These are phyloP conservation scores for Hansenula anomala DNA, from an alignment of 1,139 yeast genomes.

Conservation along the genomic window DNA sequence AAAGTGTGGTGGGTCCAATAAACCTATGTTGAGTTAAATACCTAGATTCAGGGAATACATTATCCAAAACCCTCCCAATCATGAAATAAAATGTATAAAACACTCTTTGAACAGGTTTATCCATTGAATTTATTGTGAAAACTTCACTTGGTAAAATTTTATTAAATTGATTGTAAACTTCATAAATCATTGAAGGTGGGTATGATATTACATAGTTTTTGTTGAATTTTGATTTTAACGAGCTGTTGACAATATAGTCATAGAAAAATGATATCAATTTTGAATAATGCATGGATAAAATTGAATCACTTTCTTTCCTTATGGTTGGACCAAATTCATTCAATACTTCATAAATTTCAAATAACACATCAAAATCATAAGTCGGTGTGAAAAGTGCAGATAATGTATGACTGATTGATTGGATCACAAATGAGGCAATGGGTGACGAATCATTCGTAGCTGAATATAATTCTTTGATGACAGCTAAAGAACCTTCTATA, in stretches of 20 bases:
- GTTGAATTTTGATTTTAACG: not conserved
- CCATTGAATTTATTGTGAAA: constrained; percentile 6
- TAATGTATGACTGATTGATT: constrained; percentile 3
- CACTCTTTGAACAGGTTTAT: constrained; percentile 11
- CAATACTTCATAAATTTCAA: constrained; percentile 13
- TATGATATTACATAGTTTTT: constrained; percentile 11
- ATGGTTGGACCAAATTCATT: constrained; percentile 7
- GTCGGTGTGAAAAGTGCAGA: constrained; percentile 15
- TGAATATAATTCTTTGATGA: constrained; percentile 14
- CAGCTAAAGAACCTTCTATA: constrained; percentile 12
- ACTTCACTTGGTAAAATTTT: constrained; percentile 16
- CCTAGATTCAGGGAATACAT: constrained; percentile 19
- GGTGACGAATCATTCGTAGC: constrained; percentile 13
- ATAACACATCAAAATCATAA: constrained; percentile 12
- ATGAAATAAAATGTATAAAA: constrained; percentile 13
- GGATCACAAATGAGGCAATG: constrained; percentile 9
- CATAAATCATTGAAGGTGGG: constrained; percentile 12
- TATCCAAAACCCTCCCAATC: constrained; percentile 17
- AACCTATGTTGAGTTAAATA: constrained; percentile 14
- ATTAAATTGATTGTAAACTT: constrained; percentile 10
- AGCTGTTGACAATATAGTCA: constrained; percentile 2
- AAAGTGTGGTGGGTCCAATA: constrained; percentile 19
- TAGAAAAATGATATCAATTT: constrained; percentile 9
- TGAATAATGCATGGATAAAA: constrained; percentile 6
- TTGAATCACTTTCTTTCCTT: constrained; percentile 6